phyloP scores from a whole-genome alignment of 2,329 filamentous ascomycete species.

The Cercospora sp. region DNA sequence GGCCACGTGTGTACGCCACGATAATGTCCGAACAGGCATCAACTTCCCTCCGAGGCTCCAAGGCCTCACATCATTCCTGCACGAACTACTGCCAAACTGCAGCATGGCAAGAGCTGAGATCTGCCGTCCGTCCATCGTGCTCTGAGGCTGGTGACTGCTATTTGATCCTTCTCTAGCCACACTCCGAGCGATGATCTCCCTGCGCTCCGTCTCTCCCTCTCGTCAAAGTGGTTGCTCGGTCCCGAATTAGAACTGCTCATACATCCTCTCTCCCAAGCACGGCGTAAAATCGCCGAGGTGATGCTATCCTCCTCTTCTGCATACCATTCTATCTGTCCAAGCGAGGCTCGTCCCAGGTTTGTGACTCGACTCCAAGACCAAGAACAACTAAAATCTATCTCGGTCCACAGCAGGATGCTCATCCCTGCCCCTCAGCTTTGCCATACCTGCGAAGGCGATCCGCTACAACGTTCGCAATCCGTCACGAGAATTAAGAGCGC shows the following conservation, averaged over 20 bases:
- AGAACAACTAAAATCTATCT: not conserved
- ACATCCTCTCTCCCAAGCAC: not conserved
- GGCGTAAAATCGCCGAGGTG: not conserved
- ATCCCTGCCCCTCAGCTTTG: not conserved
- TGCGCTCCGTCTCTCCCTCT: not conserved
- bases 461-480: not conserved
- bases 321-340: not conserved
- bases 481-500: no score
- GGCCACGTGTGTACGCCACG: not conserved
- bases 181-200: not conserved
- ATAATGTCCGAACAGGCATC: not conserved
- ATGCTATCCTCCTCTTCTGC: not conserved
- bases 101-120: not conserved
- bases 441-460: not conserved
- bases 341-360: not conserved
- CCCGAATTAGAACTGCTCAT: not conserved
- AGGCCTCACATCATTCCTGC: not conserved
- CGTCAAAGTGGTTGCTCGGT: not conserved
- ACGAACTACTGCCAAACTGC: not conserved
- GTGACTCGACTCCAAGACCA: not conserved
- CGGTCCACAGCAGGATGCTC: not conserved
- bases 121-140: not conserved
- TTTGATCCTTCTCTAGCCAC: constrained; percentile 9
- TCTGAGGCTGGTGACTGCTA: not conserved
- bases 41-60: not conserved